Percentiles rank a stretch among this genome's conserved stretches.
phyloP scores from a whole-genome alignment of 1,139 yeast genomes.

The Candida smagusa region DNA sequence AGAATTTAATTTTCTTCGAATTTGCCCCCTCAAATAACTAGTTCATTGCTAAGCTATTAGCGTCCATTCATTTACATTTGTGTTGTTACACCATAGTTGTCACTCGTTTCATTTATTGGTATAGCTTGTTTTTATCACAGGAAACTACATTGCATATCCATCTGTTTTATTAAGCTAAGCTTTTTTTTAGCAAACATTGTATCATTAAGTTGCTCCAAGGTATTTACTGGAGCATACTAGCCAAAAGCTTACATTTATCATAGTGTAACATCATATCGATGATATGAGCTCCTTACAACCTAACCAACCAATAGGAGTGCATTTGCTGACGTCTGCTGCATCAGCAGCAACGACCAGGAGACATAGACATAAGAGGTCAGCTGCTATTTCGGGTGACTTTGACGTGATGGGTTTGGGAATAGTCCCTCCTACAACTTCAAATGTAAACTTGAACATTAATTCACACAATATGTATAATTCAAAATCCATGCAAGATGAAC shows the following conservation, averaged over 20 bases:
- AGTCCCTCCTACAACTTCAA: conserved; percentile 1
- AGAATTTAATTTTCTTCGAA: background rate
- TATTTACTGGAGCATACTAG: background rate
- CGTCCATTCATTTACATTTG: conserved; percentile 3
- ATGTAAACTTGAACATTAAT: background rate
- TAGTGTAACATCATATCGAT: conserved; percentile 1
- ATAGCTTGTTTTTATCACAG: too few relatives aligned
- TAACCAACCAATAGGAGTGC: conserved; percentile 3
- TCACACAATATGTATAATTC: background rate
- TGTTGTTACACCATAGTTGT: too few relatives aligned
- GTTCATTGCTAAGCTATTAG: conserved; percentile 1
- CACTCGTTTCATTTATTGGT: too few relatives aligned
- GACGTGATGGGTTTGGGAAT: conserved; percentile 46
- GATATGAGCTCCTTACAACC: conserved; percentile 13
- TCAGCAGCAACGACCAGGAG: conserved; percentile 21
- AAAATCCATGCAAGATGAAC: background rate
- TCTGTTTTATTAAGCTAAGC: too few relatives aligned
- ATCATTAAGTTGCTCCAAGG: background rate
- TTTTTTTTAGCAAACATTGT: too few relatives aligned
- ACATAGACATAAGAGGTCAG: conserved; percentile 67
- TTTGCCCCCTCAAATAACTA: background rate
- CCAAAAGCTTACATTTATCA: too few relatives aligned
- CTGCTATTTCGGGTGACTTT: conserved; percentile 73
- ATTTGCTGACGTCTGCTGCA: conserved; percentile 12
- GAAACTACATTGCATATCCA: too few relatives aligned